Base-by-base conservation (phyloP, 2,329 filamentous ascomycete species). In the Neocucurbitaria cava region DNA sequence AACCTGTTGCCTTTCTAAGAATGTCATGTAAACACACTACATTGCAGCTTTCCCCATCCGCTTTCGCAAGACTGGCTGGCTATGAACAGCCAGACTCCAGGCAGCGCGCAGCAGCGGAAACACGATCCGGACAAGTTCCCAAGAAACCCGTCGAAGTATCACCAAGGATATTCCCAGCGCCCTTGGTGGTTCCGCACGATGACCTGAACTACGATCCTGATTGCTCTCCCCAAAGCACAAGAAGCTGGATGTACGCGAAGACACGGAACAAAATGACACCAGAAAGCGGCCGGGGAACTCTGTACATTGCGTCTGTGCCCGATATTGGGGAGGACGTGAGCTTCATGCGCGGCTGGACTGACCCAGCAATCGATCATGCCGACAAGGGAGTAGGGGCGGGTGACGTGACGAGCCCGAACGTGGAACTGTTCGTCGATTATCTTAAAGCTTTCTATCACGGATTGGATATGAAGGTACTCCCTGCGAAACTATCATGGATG, bases 171-270 rank as follows among this genome's bases (percentile, higher is more conserved):
- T 89, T 87, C 56, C 87, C 86, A 0, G 83, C 77, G 0, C 85
- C 87, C 0, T 66, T 89, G 5, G 75, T 88, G 0, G 73, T 89
- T 0, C 87, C 87, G 0, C 78, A 76, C 2, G 87, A 89, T 64
- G 83, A 85, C 18, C 76, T 90, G 1, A 79, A 82, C 0, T 71
- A 78, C 30, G 82, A 88, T 35, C 81, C 83, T 1, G 74, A 80
- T 5, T 78, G 77, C 35, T 76, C 79, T 1, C 72, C 81, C 0
- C 86, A 89, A 58, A 82, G 77, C 35, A 74, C 85, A 38, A 75
- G 77, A 24, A 77, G 78, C 0, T 89, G 85, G 84, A 58, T 78
- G 1, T 61, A 76, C 0, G 72, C 75, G 23, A 58, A 64, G 18
- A 15, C 30, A 2, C 73, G 85, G 5, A 87, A 87, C 52, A 74